A percentile compares a stretch with the other conserved stretches of the same genome.
Evolutionary conservation across 441 rosid species (phyloP).

Genomic region (Hura crepitans): DNA sequence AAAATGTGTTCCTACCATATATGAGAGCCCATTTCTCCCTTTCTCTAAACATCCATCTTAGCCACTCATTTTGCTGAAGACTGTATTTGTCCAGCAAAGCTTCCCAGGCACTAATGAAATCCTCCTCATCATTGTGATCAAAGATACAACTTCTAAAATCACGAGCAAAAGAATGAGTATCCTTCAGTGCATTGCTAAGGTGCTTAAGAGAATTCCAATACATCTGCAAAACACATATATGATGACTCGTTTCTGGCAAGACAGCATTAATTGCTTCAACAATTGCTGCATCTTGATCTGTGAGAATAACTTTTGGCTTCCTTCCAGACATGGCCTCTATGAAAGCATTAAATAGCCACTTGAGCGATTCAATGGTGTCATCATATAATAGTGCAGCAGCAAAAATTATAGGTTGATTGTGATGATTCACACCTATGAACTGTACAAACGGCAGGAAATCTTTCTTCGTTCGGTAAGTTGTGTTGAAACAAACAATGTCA

Average conservation of each 20-base stretch:
- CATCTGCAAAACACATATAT: constrained; percentile 25
- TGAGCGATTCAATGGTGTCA: constrained; percentile 20
- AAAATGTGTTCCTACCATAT: constrained; percentile 16
- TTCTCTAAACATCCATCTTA: constrained; percentile 16
- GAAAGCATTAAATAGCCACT: constrained; percentile 20
- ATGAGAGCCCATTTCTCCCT: constrained; percentile 18
- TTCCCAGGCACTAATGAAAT: constrained; percentile 18
- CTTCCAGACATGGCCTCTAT: constrained; percentile 21
- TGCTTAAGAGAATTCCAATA: constrained; percentile 24
- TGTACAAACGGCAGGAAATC: constrained; percentile 20
- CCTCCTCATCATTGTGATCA: constrained; percentile 21
- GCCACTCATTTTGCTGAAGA: constrained; percentile 22
- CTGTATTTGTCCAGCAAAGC: constrained; percentile 12
- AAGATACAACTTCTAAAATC: constrained; percentile 24
- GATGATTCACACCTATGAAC: constrained; percentile 26
- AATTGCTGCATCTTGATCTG: constrained; percentile 21
- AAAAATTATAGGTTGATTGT: constrained; percentile 13
- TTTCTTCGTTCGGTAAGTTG: constrained; percentile 15
- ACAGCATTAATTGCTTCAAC: constrained; percentile 14
- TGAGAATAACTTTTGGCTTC: constrained; percentile 19
- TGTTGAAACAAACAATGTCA: constrained; percentile 16
- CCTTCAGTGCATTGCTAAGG: constrained; percentile 3
- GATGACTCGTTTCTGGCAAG: constrained; percentile 20
- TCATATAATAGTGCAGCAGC: constrained; percentile 18
- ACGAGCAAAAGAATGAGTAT: constrained; percentile 5